Conservation (phyloP, 148 eudicot genomes). For the Gaultheria prostrata region DNA sequence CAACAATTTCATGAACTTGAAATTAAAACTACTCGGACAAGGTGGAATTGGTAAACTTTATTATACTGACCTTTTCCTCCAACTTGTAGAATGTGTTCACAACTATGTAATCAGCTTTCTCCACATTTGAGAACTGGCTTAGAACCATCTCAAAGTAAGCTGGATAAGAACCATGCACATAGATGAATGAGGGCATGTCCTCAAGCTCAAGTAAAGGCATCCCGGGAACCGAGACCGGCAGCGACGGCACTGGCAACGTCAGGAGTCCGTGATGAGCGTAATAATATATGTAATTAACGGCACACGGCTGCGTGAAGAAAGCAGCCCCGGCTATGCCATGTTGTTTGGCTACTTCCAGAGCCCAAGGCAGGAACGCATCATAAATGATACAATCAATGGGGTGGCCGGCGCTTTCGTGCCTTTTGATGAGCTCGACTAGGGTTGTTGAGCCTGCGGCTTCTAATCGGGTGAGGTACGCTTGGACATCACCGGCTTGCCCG, state of each 20-base stretch:
- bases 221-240: constrained; percentile 36
- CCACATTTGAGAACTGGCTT: constrained; percentile 45
- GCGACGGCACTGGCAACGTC: constrained; percentile 22
- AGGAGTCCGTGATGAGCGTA: constrained; percentile 22
- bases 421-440: constrained; percentile 28
- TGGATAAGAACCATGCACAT: constrained; percentile 42
- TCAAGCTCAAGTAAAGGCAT: constrained; percentile 39
- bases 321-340: constrained; percentile 28
- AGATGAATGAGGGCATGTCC: constrained; percentile 57
- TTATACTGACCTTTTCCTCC: constrained; percentile 54
- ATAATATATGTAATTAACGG: constrained; percentile 37
- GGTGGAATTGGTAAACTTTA: neutral
- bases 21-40: too few relatives aligned
- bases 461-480: constrained; percentile 28
- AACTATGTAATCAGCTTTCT: constrained; percentile 55
- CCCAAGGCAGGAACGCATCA: constrained; percentile 48
- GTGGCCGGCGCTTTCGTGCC: constrained; percentile 6
- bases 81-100: constrained; percentile 59
- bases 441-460: constrained; percentile 28
- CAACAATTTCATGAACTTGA: too few relatives aligned
- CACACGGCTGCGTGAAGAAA: constrained; percentile 50
- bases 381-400: constrained; percentile 41
- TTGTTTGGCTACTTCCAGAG: constrained; percentile 33
- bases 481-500: constrained; percentile 17
- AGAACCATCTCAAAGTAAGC: constrained; percentile 52